Base-by-base conservation (phyloP, 2,329 filamentous ascomycete species). In the Gyromitra esculenta region DNA sequence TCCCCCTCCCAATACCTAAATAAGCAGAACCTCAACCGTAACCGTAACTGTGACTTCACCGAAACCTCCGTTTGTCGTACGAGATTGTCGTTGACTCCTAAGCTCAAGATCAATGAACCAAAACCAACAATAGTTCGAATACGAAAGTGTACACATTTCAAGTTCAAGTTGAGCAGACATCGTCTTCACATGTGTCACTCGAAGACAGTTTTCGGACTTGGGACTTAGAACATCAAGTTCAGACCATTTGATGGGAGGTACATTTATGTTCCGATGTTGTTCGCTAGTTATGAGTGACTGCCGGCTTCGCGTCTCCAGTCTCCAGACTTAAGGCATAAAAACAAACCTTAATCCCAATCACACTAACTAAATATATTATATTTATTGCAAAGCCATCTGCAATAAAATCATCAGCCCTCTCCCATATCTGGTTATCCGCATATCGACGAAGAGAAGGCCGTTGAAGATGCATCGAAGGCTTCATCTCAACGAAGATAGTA, bases 341-440 rank as follows among this genome's bases (percentile, higher is more conserved):
- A 66, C 45, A 73, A 11, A 59, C 5, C 5, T 25, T 73, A 1
- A 48, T 59, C 35, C 60, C 62, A 5, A 73, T 54, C 2, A 37
- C 18, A 6, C 70, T 73, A 21, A 68, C 52, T 13, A 48, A 48
- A 25, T 59, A 73, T n/a, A 66, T 15, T 39, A 13, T 66, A 7
- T 41, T 45, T 4, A 72, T 72, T 65, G 37, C 37, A 25, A 66
- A 9, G 37, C 48, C 15, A 65, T 65, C 41, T 45, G 9, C 7
- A 31, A 54, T 31, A 31, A 31, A 25, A 25, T 31, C 7, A 11
- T 9, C n/a, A 54, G 18, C 37, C 21, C 45, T 39, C 15, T 60
- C 62, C 15, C 63, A 21, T 39, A 74, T 62, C 15, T 74, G 11
- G 18, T 8, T 18, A 7, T 60, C 37, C 9, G 52, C 64, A 37